A percentile compares a stretch with the other conserved stretches of the same genome.
These are phyloP conservation scores for Xanthoconium purpureum DNA, from an alignment of 768 basidiomycete species.

Conservation along the genomic window DNA sequence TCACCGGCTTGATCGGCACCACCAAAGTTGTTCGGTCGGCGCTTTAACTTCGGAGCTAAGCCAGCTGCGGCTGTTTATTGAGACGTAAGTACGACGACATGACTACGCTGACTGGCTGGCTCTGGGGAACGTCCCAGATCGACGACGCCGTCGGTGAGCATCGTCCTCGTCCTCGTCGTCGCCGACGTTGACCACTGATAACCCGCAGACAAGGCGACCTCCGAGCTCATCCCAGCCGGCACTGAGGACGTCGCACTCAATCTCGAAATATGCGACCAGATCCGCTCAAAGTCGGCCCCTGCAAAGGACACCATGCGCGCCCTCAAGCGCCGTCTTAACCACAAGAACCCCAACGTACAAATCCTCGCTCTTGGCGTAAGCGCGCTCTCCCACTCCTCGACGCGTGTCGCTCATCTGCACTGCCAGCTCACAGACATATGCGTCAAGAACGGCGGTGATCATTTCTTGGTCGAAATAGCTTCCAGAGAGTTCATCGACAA, in stretches of 20 bases:
- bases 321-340: slow-evolving; percentile 81
- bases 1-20: slow-evolving; percentile 10
- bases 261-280: slow-evolving; percentile 96
- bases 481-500: slow-evolving; percentile 94
- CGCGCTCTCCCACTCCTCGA: slow-evolving; percentile 10
- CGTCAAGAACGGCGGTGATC: slow-evolving; percentile 96
- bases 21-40: slow-evolving; percentile 13
- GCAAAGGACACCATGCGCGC: slow-evolving; percentile 87
- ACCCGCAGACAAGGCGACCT: slow-evolving; percentile 84
- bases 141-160: slow-evolving; percentile 77
- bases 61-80: slow-evolving; percentile 17
- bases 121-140: slow-evolving; percentile 81
- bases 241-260: slow-evolving; percentile 89
- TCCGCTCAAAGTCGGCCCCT: slow-evolving; percentile 83
- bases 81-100: slow-evolving; percentile 33
- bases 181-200: slow-evolving; percentile 26
- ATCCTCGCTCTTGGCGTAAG: slow-evolving; percentile 80
- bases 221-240: slow-evolving; percentile 78
- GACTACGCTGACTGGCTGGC: slow-evolving; percentile 62
- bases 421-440: slow-evolving; percentile 81
- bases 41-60: slow-evolving; percentile 16
- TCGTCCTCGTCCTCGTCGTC: neutral
- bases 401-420: slow-evolving; percentile 1
- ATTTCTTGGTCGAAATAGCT: slow-evolving; percentile 79
- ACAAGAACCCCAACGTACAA: slow-evolving; percentile 96